These are phyloP conservation scores for Plasmodium inui DNA, from an alignment of 169 alveolate genomes.

Conservation along the genomic window DNA sequence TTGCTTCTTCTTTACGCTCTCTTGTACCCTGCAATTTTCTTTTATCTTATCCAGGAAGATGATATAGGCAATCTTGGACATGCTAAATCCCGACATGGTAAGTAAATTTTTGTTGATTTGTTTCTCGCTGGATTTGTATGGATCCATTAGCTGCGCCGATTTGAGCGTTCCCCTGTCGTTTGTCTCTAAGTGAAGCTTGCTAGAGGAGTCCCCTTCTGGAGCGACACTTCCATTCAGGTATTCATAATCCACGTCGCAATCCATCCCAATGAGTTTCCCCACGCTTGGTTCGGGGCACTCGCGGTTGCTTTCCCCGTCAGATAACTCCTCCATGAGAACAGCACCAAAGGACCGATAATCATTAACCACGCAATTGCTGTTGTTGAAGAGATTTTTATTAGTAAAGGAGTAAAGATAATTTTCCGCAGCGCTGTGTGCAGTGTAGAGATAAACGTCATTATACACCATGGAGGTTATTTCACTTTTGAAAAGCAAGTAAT, in stretches of 20 bases:
- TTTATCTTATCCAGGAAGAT: slow-evolving; percentile 66
- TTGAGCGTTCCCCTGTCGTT: slow-evolving; percentile 1
- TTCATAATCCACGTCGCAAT: not conserved
- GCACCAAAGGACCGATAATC: slow-evolving; percentile 58
- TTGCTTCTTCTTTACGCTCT: slow-evolving; percentile 57
- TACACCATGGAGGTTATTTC: slow-evolving; percentile 32
- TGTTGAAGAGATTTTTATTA: slow-evolving; percentile 64
- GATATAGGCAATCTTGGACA: slow-evolving; percentile 58
- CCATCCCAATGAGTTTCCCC: not conserved
- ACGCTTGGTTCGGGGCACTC: not conserved
- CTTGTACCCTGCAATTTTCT: slow-evolving; percentile 60
- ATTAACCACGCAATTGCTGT: slow-evolving; percentile 26
- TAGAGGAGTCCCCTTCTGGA: not conserved
- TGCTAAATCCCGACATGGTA: slow-evolving; percentile 65
- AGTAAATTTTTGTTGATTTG: slow-evolving; percentile 54
- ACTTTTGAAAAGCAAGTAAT: slow-evolving; percentile 37
- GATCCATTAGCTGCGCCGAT: not conserved
- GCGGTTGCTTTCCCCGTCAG: not conserved
- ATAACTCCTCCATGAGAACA: slow-evolving; percentile 29
- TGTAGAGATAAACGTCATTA: slow-evolving; percentile 47
- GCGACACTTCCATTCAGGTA: not conserved
- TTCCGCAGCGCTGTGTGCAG: slow-evolving; percentile 12
- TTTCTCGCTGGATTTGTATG: slow-evolving; percentile 58
- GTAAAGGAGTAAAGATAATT: slow-evolving; percentile 50
- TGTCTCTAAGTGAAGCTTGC: not conserved